A percentile compares a stretch with the other conserved stretches of the same genome.
Conservation (phyloP, 2,329 filamentous ascomycete species). For the Cladobotryum mycophilum region DNA sequence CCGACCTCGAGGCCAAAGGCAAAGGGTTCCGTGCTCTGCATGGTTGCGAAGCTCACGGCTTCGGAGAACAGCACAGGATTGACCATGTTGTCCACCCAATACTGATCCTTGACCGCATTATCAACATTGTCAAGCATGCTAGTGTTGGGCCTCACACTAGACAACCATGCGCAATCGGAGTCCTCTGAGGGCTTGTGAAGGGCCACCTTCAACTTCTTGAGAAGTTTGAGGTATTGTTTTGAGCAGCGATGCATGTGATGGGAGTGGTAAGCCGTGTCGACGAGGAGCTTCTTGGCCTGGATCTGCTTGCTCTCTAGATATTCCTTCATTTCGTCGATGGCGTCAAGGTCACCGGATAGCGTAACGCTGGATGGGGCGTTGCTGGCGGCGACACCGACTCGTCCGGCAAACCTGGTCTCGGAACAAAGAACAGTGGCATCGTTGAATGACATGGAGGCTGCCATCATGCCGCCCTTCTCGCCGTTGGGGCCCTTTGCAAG, state of each 20-base stretch:
- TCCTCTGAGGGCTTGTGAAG: background rate
- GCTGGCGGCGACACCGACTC: slow-evolving; percentile 19
- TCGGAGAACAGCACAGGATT: slow-evolving; percentile 18
- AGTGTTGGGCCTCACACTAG: slow-evolving; percentile 17
- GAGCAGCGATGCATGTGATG: slow-evolving; percentile 36
- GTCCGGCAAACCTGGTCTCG: slow-evolving; percentile 13
- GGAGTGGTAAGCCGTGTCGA: slow-evolving; percentile 46
- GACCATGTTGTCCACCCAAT: slow-evolving; percentile 23
- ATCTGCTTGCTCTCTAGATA: slow-evolving; percentile 19
- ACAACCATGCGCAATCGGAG: slow-evolving; percentile 15
- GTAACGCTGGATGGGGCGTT: slow-evolving; percentile 19
- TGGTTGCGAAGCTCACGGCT: slow-evolving; percentile 12
- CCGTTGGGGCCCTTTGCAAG: no score
- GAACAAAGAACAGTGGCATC: slow-evolving; percentile 9
- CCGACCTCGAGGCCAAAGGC: slow-evolving; percentile 33
- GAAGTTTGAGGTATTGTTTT: slow-evolving; percentile 12
- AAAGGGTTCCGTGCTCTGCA: background rate
- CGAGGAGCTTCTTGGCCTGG: slow-evolving; percentile 30
- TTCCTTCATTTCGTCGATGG: slow-evolving; percentile 18
- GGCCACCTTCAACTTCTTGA: slow-evolving; percentile 4
- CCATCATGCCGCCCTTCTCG: slow-evolving; percentile 16
- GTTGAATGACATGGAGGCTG: slow-evolving; percentile 16
- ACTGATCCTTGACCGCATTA: slow-evolving; percentile 6
- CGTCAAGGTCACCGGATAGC: slow-evolving; percentile 24
- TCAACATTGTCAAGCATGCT: slow-evolving; percentile 16